Evolutionary conservation across 305 asterid genomes (phyloP).

Genomic region (Fraxinus dipetala): DNA sequence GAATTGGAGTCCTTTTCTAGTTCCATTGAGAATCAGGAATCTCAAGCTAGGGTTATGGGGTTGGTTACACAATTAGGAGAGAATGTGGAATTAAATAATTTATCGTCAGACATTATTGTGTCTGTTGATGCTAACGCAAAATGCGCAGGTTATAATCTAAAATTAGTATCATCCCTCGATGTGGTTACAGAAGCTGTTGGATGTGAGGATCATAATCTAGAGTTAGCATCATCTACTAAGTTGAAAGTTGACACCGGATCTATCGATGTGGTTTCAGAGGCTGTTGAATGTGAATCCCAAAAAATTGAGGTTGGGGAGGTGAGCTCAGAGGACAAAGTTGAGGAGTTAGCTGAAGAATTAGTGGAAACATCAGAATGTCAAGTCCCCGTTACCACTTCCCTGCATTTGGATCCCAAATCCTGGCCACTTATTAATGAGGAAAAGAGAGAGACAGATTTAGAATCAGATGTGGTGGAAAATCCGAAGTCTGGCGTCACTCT

Average conservation of each 20-base stretch:
- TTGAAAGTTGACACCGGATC: no score
- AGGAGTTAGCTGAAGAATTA: background rate
- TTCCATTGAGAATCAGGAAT: slow-evolving; percentile 27
- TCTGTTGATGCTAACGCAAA: slow-evolving; percentile 17
- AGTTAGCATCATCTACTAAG: no score
- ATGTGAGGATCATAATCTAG: slow-evolving; percentile 29
- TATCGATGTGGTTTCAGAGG: no score
- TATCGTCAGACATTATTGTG: background rate
- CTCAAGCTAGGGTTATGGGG: slow-evolving; percentile 13
- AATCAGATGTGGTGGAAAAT: background rate
- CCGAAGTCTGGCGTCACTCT: background rate
- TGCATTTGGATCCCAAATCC: background rate
- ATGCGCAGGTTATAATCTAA: slow-evolving; percentile 11
- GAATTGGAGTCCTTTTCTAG: background rate
- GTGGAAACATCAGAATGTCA: background rate
- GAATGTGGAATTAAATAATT: slow-evolving; percentile 9
- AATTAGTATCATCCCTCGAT: background rate
- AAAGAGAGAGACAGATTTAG: background rate
- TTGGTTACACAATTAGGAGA: slow-evolving; percentile 26
- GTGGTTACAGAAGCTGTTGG: background rate
- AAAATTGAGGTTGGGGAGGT: background rate
- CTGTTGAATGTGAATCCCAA: slow-evolving; percentile 11
- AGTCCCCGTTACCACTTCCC: no score
- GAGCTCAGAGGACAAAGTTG: background rate
- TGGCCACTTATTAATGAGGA: no score